Evolutionary conservation across 2,329 filamentous ascomycete genomes (phyloP).

Genomic region (Epichloe elymi): DNA sequence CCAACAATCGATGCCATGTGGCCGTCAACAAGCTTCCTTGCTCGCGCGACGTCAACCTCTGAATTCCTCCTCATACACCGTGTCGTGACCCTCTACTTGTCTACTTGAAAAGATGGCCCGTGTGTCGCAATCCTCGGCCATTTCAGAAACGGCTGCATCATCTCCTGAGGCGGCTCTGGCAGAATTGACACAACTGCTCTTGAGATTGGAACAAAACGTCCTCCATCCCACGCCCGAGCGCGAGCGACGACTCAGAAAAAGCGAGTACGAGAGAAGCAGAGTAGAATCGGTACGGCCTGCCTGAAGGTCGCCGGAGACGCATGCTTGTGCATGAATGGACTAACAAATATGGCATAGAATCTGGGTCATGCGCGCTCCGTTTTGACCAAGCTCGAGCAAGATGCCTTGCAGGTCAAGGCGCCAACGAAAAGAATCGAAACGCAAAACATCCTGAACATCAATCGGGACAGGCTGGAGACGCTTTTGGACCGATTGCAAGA

Average conservation of each 20-base stretch:
- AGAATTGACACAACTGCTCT: constrained; percentile 51
- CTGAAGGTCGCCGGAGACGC: not conserved
- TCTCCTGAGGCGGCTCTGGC: constrained; percentile 18
- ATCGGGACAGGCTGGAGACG: constrained; percentile 53
- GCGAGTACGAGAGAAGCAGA: constrained; percentile 48
- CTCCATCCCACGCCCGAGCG: constrained; percentile 48
- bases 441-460: constrained; percentile 50
- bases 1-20: not conserved
- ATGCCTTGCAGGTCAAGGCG: constrained; percentile 45
- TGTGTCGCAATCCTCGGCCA: not conserved
- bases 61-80: not conserved
- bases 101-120: not conserved
- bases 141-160: not conserved
- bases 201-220: constrained; percentile 51
- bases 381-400: constrained; percentile 58
- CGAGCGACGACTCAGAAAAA: constrained; percentile 42
- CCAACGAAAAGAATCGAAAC: constrained; percentile 44
- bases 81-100: not conserved
- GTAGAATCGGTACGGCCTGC: constrained; percentile 29
- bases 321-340: not conserved
- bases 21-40: not conserved
- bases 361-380: constrained; percentile 57
- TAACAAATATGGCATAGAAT: constrained; percentile 34
- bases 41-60: not conserved
- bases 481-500: constrained; percentile 55